phyloP scores from a whole-genome alignment of 768 basidiomycete species.

The Sarcomyxa edulis region DNA sequence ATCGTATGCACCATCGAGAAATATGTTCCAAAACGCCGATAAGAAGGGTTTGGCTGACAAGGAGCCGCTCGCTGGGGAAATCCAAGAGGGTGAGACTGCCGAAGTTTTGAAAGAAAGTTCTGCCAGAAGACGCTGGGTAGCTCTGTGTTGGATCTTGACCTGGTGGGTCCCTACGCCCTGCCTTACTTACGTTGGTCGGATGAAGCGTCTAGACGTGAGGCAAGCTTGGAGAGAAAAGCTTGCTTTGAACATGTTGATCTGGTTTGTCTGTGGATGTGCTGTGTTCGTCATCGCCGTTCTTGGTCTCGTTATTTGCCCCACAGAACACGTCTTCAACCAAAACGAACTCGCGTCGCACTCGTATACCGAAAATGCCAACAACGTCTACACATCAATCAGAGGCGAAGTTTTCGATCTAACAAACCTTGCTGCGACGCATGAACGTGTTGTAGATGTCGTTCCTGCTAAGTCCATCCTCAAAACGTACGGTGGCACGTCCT shows the following conservation, averaged over 20 bases:
- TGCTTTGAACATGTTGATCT: slow-evolving; percentile 91
- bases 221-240: slow-evolving; percentile 99
- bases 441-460: slow-evolving; percentile 65
- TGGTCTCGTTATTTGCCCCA: slow-evolving; percentile 88
- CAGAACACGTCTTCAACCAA: slow-evolving; percentile 83
- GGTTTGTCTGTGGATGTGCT: slow-evolving; percentile 86
- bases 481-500: slow-evolving; percentile 77
- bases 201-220: slow-evolving; percentile 91
- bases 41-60: slow-evolving; percentile 71
- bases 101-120: slow-evolving; percentile 83
- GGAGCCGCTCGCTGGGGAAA: slow-evolving; percentile 79
- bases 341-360: slow-evolving; percentile 74
- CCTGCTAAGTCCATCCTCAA: slow-evolving; percentile 68
- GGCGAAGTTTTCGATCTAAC: slow-evolving; percentile 95
- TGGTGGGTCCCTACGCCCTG: slow-evolving; percentile 83
- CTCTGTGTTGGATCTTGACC: slow-evolving; percentile 83
- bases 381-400: slow-evolving; percentile 77
- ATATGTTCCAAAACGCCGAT: slow-evolving; percentile 90
- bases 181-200: slow-evolving; percentile 71
- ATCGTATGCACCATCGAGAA: slow-evolving; percentile 88
- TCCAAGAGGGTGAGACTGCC: slow-evolving; percentile 81
- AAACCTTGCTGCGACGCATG: slow-evolving; percentile 59
- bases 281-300: slow-evolving; percentile 92
- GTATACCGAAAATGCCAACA: slow-evolving; percentile 55
- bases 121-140: slow-evolving; percentile 83